These are phyloP conservation scores for Diplodia scrobiculata DNA, from an alignment of 2,329 filamentous ascomycete genomes.

Conservation along the genomic window DNA sequence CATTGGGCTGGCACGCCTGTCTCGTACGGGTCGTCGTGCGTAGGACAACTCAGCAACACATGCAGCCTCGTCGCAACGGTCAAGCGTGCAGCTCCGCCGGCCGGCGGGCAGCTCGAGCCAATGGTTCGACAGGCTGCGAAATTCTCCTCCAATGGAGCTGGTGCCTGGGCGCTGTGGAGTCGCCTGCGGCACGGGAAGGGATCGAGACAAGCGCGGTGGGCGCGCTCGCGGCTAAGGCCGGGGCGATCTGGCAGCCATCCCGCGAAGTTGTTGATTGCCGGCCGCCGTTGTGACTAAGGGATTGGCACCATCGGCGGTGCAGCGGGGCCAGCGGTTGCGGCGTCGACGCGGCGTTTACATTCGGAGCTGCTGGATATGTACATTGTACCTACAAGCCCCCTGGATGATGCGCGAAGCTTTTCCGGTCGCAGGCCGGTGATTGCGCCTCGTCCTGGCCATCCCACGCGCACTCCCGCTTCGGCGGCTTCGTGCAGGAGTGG, in stretches of 20 bases:
- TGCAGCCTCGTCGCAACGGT: background rate
- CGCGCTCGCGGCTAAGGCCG: background rate
- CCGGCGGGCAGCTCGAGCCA: conserved; percentile 12
- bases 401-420: background rate
- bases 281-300: conserved; percentile 19
- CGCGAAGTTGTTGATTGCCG: conserved; percentile 11
- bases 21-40: conserved; percentile 3
- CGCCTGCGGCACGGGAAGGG: conserved; percentile 7
- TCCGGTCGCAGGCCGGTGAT: background rate
- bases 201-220: conserved; percentile 5
- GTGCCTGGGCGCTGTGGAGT: background rate
- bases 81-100: background rate
- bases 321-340: conserved; percentile 9
- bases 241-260: conserved; percentile 16
- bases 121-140: background rate
- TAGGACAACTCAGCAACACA: conserved; percentile 22
- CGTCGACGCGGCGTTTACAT: conserved; percentile 7
- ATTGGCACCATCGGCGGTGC: background rate
- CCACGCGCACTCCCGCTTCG: background rate
- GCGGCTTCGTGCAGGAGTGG: conserved; percentile 2
- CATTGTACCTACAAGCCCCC: background rate
- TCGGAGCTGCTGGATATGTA: conserved; percentile 1
- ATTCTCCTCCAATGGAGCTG: conserved; percentile 7
- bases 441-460: background rate
- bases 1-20: conserved; percentile 4